Base-by-base conservation (phyloP, 169 alveolate species). In the Toxoplasma gondii region DNA sequence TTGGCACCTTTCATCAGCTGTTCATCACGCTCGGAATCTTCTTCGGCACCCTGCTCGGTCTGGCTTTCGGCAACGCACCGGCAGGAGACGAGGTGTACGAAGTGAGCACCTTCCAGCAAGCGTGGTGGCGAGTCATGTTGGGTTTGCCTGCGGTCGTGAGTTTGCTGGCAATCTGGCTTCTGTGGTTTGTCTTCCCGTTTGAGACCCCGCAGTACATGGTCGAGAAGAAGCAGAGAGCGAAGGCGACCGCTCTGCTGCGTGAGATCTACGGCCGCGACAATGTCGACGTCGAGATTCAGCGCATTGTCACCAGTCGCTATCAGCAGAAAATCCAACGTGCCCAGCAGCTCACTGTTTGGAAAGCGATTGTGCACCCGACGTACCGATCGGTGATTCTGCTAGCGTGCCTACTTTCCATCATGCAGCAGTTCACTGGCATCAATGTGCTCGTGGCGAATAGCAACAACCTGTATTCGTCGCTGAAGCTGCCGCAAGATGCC, bases 341-440 rank as follows among this genome's bases (percentile, higher is more conserved):
- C 1, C 81, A 83, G 84, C 78, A 86, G 41, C 45, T 95, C 29
- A 69, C 93, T 10, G 82, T 95, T 19, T 29, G 81, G 53, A 86
- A 93, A 41, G 96, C 96, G 7, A n/a, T 92, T 78, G 17, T 41
- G 31, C 67, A 34, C 44, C 93, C 96, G 27, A 53, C 93, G 29
- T 97, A 97, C 96, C 91, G 98, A 22, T 69, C 93, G 53, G 98
- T 95, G 67, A 94, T 97, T 19, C 64, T 97, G 39, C 91, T 97
- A 10, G 96, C 96, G 0, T 96, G 96, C 86, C 94, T 97, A 22
- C 95, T 97, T 31, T 95, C 98, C 0, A 96, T 97, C 16, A 87
- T 97, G 91, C 98, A 97, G 87, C 98, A 97, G 91, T 94, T 97
- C 80, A 96, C 98, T 4, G 98, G 98, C 34, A 97, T 97, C 34